These are phyloP conservation scores for Gastrodia elata DNA, from an alignment of 106 monocot genomes.

Conservation along the genomic window DNA sequence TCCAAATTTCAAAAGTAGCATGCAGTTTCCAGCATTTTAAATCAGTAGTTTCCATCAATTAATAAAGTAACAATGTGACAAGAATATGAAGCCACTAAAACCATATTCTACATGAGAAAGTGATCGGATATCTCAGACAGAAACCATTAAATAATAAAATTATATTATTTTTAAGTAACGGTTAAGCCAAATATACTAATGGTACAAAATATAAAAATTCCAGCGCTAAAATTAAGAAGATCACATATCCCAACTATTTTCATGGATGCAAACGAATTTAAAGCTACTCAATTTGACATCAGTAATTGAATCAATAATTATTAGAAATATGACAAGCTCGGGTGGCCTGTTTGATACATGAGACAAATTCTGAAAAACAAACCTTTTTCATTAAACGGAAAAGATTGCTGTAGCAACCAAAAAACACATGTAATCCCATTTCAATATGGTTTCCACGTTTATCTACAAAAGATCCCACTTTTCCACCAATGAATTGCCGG, in stretches of 20 bases:
- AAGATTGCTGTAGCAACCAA: conserved; percentile 98
- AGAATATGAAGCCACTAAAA: not conserved
- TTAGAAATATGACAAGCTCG: not conserved
- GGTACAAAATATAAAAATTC: not conserved
- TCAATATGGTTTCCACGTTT: conserved; percentile 91
- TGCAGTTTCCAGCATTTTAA: not conserved
- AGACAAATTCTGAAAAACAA: not conserved
- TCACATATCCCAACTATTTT: not conserved
- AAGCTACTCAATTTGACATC: not conserved
- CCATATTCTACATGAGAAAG: not conserved
- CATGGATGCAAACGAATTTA: not conserved
- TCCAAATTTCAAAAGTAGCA: not conserved
- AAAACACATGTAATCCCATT: conserved; percentile 97
- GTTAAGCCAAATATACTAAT: not conserved
- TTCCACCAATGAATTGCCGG: conserved; percentile 81
- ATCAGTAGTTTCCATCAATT: not conserved
- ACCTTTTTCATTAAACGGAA: conserved; percentile 98
- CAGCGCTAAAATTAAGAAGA: not conserved
- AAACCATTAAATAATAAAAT: not conserved
- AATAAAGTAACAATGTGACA: not conserved
- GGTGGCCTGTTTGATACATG: conserved; percentile 1
- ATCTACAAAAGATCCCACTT: conserved; percentile 95
- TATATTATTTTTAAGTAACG: not conserved
- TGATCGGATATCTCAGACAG: not conserved
- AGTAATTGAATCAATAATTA: not conserved